These are phyloP conservation scores for Penicillium longicatenatum DNA, from an alignment of 495 filamentous ascomycete genomes.

Conservation along the genomic window DNA sequence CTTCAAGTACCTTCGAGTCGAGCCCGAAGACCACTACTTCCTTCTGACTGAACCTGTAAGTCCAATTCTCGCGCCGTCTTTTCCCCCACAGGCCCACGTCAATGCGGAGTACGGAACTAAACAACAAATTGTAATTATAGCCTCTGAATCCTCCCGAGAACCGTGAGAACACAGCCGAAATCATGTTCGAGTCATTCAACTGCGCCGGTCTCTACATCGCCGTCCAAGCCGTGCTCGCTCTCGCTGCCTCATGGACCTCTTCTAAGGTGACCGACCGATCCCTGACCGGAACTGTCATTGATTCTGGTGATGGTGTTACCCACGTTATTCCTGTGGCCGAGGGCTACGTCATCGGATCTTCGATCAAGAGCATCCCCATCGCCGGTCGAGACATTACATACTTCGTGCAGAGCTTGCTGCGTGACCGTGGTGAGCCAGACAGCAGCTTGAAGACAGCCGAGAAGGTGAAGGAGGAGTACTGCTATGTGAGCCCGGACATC, in stretches of 20 bases:
- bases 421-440: slow-evolving; percentile 95
- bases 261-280: slow-evolving; percentile 96
- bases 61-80: not conserved
- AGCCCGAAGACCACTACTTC: slow-evolving; percentile 98
- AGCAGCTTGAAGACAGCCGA: slow-evolving; percentile 96
- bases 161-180: slow-evolving; percentile 97
- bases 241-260: slow-evolving; percentile 97
- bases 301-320: slow-evolving; percentile 96
- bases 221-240: slow-evolving; percentile 93
- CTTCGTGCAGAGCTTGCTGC: slow-evolving; percentile 93
- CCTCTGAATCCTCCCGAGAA: slow-evolving; percentile 98
- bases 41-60: slow-evolving; percentile 93
- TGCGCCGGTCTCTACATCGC: slow-evolving; percentile 98
- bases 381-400: slow-evolving; percentile 97
- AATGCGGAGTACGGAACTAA: slow-evolving; percentile 20
- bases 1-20: slow-evolving; percentile 97
- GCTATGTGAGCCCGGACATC: slow-evolving; percentile 97
- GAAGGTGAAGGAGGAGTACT: slow-evolving; percentile 96
- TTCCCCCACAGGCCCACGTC: slow-evolving; percentile 3
- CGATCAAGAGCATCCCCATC: slow-evolving; percentile 98
- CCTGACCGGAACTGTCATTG: slow-evolving; percentile 96
- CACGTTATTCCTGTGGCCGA: slow-evolving; percentile 99
- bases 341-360: slow-evolving; percentile 97
- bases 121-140: slow-evolving; percentile 43
- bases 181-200: slow-evolving; percentile 99